These are phyloP conservation scores for Paradendryphiella salina DNA, from an alignment of 2,329 filamentous ascomycete species.

Conservation along the genomic window DNA sequence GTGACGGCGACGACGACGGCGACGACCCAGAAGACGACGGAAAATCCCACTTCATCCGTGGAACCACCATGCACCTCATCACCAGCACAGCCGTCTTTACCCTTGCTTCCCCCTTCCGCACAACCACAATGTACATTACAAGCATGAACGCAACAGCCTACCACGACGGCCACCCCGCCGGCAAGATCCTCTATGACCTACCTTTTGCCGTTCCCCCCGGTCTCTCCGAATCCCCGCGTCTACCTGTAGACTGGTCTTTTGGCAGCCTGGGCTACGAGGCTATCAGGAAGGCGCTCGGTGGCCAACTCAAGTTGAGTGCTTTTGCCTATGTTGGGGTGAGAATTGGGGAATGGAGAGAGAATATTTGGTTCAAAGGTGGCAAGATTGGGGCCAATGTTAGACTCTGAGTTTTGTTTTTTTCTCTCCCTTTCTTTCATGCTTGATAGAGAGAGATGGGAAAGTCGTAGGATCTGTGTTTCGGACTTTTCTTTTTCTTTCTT, in stretches of 20 bases:
- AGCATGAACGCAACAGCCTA: slow-evolving; percentile 81
- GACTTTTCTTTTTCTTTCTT: too few species aligned
- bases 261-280: slow-evolving; percentile 81
- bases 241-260: slow-evolving; percentile 81
- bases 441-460: not conserved
- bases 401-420: slow-evolving; percentile 32
- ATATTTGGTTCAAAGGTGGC: slow-evolving; percentile 55
- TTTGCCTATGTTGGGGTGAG: slow-evolving; percentile 73
- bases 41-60: slow-evolving; percentile 72
- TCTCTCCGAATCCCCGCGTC: slow-evolving; percentile 67
- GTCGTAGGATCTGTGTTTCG: too few species aligned
- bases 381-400: slow-evolving; percentile 55
- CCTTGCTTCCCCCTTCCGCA: slow-evolving; percentile 74
- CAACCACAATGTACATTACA: slow-evolving; percentile 76
- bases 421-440: not conserved
- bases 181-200: slow-evolving; percentile 72
- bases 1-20: slow-evolving; percentile 30
- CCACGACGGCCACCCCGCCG: slow-evolving; percentile 79
- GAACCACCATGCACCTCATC: slow-evolving; percentile 82
- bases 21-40: slow-evolving; percentile 48
- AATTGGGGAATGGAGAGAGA: slow-evolving; percentile 73
- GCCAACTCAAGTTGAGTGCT: slow-evolving; percentile 76
- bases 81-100: slow-evolving; percentile 85
- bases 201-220: slow-evolving; percentile 80
- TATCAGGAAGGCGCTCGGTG: slow-evolving; percentile 77